Evolutionary conservation across 257 asterid species (phyloP).

Genomic region (Solanum paucissectum): DNA sequence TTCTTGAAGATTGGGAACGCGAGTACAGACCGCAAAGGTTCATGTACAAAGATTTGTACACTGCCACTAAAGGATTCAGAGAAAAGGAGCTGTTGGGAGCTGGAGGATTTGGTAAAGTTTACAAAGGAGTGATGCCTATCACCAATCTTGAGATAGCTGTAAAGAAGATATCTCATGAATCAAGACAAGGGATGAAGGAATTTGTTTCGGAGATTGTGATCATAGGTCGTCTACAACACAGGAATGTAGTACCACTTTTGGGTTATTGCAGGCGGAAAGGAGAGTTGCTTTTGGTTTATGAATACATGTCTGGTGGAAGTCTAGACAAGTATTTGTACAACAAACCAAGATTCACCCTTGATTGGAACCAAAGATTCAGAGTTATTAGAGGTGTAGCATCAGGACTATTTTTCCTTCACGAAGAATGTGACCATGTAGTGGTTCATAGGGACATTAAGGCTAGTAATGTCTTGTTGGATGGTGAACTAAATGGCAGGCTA

Average conservation of each 20-base stretch:
- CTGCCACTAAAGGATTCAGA: conserved; percentile 45
- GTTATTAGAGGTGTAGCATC: conserved; percentile 53
- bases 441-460: conserved; percentile 65
- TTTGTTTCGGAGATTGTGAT: conserved; percentile 57
- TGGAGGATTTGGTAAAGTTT: conserved; percentile 66
- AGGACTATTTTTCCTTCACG: conserved; percentile 48
- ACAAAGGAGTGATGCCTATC: conserved; percentile 33
- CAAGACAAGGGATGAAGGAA: conserved; percentile 58
- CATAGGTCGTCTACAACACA: conserved; percentile 59
- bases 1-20: conserved; percentile 55
- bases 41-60: conserved; percentile 44
- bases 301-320: conserved; percentile 66
- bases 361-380: conserved; percentile 40
- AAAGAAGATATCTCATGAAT: conserved; percentile 50
- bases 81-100: conserved; percentile 39
- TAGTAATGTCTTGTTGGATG: conserved; percentile 47
- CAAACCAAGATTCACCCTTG: conserved; percentile 20
- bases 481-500: conserved; percentile 34
- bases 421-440: conserved; percentile 59
- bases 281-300: conserved; percentile 54
- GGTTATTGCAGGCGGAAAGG: conserved; percentile 55
- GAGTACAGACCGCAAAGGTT: conserved; percentile 51
- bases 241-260: conserved; percentile 44
- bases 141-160: conserved; percentile 39
- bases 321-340: conserved; percentile 37